Evolutionary conservation across 805 yeast genomes (phyloP), one percentile per base, ranked within the genome.

Genomic region (Hanseniaspora clermontiae): DNA sequence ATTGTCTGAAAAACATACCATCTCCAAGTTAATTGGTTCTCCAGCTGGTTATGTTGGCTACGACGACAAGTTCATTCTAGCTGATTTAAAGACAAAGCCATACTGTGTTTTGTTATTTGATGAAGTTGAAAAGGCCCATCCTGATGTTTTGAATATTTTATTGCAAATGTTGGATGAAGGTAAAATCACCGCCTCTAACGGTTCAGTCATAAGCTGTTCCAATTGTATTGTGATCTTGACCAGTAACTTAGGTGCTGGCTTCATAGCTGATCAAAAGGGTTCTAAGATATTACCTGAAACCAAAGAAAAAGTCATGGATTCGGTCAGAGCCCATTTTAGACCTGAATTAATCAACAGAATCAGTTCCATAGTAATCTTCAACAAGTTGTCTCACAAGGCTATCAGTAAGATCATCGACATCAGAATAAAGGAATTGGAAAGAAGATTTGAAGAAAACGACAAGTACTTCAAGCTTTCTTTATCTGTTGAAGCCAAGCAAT

Each of bases 81-180:
- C 98, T 6, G 95, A 93, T 65, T 76, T 93, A 57, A 78, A 87
- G 59, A 80, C 96, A 66, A 83, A 84, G 60, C 98, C 98, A 57
- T 93, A 93, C 72, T 87, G 97, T 6, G 98, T 93, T n/a, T 77
- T 93, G 43, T 76, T 93, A 60, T 93, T 93, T 66, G 98, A 93
- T 72, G 98, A 93, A 73, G 96, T 93, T 57, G 98, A 93, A 68
- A 93, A 93, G 72, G 98, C 98, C 17, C 96, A 96, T 7, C 98
- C 98, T 1, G 97, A 91, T 68, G 98, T 93, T 1, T 75, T 91
- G 66, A 93, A 96, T 9, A 84, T 93, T 20, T 75, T 93, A 65
- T 76, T 93, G 62, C 98, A 93, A 71, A 80, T 93, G 73, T 75
- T 93, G 59, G 98, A 93, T 66, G 98, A 93, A 71, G 98, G 98